Evolutionary conservation across 1,139 yeast species (phyloP), one percentile per base, ranked within the genome.

Genomic region (Kodamaea anthophila): DNA sequence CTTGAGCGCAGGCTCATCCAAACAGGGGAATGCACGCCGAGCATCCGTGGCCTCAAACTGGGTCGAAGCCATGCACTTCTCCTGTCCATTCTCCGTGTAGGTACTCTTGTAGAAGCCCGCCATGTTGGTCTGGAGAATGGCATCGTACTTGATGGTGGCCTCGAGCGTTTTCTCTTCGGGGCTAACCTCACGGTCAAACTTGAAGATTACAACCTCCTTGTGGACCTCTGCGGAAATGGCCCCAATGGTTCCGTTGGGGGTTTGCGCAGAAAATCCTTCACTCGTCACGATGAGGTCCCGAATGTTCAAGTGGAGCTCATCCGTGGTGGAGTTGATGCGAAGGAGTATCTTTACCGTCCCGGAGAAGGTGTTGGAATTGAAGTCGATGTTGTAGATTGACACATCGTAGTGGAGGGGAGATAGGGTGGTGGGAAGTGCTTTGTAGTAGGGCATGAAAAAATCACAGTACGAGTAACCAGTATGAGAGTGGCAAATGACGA

Each of bases 1-100:
- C 62, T 86, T 86, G 37, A 78, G 68, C 32, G 78, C 74, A 9
- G 96, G 96, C 53, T 86, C 95, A 55, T 86, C 95, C 44, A 80
- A 77, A 52, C 91, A 84, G 13, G 96, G 95, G 65, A 86, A 85
- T 4, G 95, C 94, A 43, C 88, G 70, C 47, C 96, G 74, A 41
- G 94, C 88, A 51, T 84, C 94, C 10, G 93, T 81, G 15, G 94
- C 80, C 57, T 86, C 95, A 65, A 86, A 81, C 57, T 86, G 95
- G 7, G 96, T 84, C 23, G 93, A 77, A 19, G 85, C 77, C 69
- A 84, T 71, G 43, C 70, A 70, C 43, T 76, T 73, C 19, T 71
- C 71, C 31, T 65, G 63, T n/a, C 83, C 86, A 40, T 74, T 70
- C 37, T 64, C 70, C 40, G 60, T 58, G 53, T 84, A 85, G 26